A percentile compares a stretch with the other conserved stretches of the same genome.
phyloP scores from a whole-genome alignment of 768 basidiomycete species.

The Pleurotus sapidus region DNA sequence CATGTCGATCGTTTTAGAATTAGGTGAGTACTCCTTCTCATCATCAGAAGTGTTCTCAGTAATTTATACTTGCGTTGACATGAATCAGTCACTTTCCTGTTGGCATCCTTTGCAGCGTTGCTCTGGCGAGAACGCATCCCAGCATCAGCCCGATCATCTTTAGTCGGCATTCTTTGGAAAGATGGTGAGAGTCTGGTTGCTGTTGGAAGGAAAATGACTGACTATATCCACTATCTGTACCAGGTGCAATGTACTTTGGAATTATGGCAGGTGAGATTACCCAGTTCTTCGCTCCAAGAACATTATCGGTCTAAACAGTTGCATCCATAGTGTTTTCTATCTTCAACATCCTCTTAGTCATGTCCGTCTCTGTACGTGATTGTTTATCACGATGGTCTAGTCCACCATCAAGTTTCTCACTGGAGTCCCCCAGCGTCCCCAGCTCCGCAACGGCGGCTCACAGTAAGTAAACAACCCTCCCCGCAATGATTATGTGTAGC shows the following conservation, averaged over 20 bases:
- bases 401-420: background rate
- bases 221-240: background rate
- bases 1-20: background rate
- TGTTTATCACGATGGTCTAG: background rate
- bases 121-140: background rate
- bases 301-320: too few species aligned
- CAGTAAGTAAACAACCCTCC: background rate
- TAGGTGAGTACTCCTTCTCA: background rate
- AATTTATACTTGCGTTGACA: background rate
- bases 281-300: too few species aligned
- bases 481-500: too few species aligned
- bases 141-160: background rate
- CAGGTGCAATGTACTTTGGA: slow-evolving; percentile 1
- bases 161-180: background rate
- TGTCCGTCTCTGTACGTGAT: background rate
- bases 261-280: background rate
- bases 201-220: too few species aligned
- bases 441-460: background rate
- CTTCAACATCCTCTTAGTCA: background rate
- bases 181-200: background rate
- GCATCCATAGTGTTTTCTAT: too few species aligned
- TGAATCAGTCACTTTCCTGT: background rate
- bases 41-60: too few species aligned
- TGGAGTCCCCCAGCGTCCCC: background rate
- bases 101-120: background rate